Conservation (phyloP, 2,329 filamentous ascomycete genomes). For the Erysiphe neolycopersici region DNA sequence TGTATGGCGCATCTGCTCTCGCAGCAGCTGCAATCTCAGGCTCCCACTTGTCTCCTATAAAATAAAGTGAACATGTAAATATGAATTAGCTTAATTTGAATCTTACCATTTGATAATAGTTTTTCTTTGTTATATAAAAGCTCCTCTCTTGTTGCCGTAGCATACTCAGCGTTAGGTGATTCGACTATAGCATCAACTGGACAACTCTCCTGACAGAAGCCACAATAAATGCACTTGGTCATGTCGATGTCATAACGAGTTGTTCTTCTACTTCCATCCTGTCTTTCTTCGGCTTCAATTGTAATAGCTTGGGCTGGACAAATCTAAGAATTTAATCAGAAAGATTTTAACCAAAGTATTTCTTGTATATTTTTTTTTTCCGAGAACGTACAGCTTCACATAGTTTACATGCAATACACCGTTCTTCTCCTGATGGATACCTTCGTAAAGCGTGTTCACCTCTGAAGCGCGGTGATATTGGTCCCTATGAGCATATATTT, state of each 20-base stretch:
- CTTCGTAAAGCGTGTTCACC: conserved; percentile 90
- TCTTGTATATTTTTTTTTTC: not conserved
- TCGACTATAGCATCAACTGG: conserved; percentile 87
- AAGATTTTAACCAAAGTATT: too few relatives aligned
- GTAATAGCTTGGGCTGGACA: conserved; percentile 97
- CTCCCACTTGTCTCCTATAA: conserved; percentile 66
- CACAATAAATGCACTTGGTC: conserved; percentile 99
- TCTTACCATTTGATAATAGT: conserved; percentile 1
- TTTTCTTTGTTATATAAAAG: conserved; percentile 88
- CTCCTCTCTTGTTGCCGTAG: conserved; percentile 66
- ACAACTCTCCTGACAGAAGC: conserved; percentile 96
- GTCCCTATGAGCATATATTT: conserved; percentile 27
- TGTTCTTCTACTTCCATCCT: conserved; percentile 80
- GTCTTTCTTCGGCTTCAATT: conserved; percentile 94
- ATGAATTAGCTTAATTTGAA: too few relatives aligned
- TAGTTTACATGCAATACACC: conserved; percentile 98
- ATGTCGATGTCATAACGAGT: conserved; percentile 99
- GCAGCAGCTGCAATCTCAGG: conserved; percentile 81
- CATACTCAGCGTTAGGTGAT: conserved; percentile 47
- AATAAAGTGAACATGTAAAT: not conserved
- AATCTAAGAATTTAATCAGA: conserved; percentile 22
- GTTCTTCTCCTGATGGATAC: conserved; percentile 93
- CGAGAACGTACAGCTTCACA: conserved; percentile 43
- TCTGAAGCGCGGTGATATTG: conserved; percentile 91
- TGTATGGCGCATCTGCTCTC: conserved; percentile 77